Base-by-base conservation (phyloP, 2,329 filamentous ascomycete species). In the Alternaria sp. region DNA sequence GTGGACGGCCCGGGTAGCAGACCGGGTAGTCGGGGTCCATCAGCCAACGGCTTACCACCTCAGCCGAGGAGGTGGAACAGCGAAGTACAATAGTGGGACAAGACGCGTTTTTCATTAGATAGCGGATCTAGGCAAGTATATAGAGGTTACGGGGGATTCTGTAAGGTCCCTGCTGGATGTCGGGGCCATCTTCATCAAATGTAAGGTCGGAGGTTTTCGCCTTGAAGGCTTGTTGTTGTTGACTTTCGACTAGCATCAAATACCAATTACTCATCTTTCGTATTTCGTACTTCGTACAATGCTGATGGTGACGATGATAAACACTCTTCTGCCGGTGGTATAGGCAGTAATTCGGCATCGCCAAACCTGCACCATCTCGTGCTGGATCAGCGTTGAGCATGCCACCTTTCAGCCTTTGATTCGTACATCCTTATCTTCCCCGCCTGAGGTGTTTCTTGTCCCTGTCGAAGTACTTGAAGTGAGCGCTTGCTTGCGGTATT, bases 61-160 rank as follows among this genome's bases (percentile, higher is more conserved):
- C 59, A 62, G 32, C 71, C 75, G 9, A 70, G 75, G 62, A 69
- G 77, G 63, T 77, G 74, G 75, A 77, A 79, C 52, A 73, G 64
- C 57, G 76, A 77, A 55, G 70, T 74, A 47, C 73, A 75, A 63
- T 72, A 71, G 52, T 26, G 7, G 30, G 32, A 44, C 49, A 52
- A 36, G 19, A 8, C 19, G 21, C 19, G 19, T 36, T 52, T 52
- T 6, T 8, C 58, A 25, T 13, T n/a, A 43, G 30, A 30, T 12
- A 13, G 15, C 11, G 32, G 43, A 40, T 25, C 10, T 55, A 44
- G 40, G 50, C 50, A 32, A 55, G 15, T 32, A 44, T 25, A 30
- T 28, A 46, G 50, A 23, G 21, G 10, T 47, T 60, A 17, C 19
- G 4, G 10, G 32, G 15, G 10, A 54, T 26, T 40, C 40, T 54